phyloP scores from a whole-genome alignment of 495 filamentous ascomycete genomes.

The Pseudomonodictys pantanalensis region DNA sequence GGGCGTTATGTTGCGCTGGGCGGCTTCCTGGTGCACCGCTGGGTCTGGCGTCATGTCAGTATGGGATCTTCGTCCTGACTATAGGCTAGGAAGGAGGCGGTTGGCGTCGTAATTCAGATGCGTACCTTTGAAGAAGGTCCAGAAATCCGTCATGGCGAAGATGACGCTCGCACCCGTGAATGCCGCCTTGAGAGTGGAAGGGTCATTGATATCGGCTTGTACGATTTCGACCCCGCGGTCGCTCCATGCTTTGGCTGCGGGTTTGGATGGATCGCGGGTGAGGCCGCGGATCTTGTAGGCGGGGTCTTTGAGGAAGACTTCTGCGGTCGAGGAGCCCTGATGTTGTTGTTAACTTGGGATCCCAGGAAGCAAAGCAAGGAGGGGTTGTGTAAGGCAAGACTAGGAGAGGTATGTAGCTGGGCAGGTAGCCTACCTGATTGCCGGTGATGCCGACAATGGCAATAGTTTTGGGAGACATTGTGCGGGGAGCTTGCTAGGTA shows the following conservation, averaged over 20 bases:
- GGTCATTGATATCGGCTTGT: constrained; percentile 47
- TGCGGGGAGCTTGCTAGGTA: not conserved
- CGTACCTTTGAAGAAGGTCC: constrained; percentile 36
- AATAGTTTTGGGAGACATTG: constrained; percentile 39
- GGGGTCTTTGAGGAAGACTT: constrained; percentile 29
- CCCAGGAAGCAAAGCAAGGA: not conserved
- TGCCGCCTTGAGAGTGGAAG: constrained; percentile 44
- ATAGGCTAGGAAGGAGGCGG: too few species aligned
- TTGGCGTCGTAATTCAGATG: too few species aligned
- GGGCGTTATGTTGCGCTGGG: constrained; percentile 35
- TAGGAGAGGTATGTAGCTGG: not conserved
- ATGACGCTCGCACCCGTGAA: constrained; percentile 50
- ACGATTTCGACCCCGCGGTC: constrained; percentile 50
- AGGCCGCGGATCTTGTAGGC: constrained; percentile 38
- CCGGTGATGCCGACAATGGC: constrained; percentile 52
- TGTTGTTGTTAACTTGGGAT: constrained; percentile 8
- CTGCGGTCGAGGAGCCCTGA: constrained; percentile 33
- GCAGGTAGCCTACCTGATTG: constrained; percentile 37
- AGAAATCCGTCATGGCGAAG: constrained; percentile 57
- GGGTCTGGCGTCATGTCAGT: too few species aligned
- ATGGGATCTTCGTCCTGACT: too few species aligned
- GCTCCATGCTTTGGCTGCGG: constrained; percentile 40
- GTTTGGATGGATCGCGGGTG: constrained; percentile 37
- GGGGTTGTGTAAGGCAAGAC: not conserved
- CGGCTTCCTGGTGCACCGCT: constrained; percentile 26